These are phyloP conservation scores for Oryza punctata DNA, from an alignment of 176 grass and related monocot species.

Conservation along the genomic window DNA sequence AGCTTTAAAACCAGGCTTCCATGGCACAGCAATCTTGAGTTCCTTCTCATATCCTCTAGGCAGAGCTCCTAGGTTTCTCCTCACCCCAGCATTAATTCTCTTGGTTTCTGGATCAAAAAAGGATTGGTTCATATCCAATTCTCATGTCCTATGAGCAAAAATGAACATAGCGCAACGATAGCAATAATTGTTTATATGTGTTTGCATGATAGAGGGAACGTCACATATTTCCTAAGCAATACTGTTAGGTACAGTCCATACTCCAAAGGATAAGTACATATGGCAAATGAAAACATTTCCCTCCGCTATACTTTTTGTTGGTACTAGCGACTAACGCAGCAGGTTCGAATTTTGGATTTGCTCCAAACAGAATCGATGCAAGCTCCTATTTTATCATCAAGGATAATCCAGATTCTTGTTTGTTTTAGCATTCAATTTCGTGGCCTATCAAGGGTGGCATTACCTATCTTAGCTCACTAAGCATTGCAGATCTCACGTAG, in stretches of 20 bases:
- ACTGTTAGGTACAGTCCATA: background rate
- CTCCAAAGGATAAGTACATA: too few species aligned
- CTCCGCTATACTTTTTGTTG: too few species aligned
- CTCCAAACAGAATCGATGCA: too few species aligned
- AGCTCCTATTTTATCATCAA: too few species aligned
- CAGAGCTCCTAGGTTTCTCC: background rate
- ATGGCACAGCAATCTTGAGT: constrained; percentile 55
- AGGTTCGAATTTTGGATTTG: too few species aligned
- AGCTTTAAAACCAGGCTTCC: constrained; percentile 41
- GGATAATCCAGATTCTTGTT: too few species aligned
- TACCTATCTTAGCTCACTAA: background rate
- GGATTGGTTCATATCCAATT: background rate
- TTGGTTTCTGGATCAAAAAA: background rate
- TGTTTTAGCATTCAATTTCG: background rate
- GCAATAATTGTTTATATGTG: background rate
- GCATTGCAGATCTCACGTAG: background rate
- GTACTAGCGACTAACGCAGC: too few species aligned
- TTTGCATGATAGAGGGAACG: background rate
- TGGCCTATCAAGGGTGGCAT: too few species aligned
- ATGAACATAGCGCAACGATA: background rate
- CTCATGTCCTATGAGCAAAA: background rate
- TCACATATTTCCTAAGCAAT: background rate
- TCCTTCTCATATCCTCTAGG: constrained; percentile 22
- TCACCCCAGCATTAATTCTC: background rate
- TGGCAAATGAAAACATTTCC: too few species aligned